Percentiles rank a stretch among this genome's conserved stretches.
phyloP scores from a whole-genome alignment of 805 yeast species.

The Cyberlindnera amylophila region DNA sequence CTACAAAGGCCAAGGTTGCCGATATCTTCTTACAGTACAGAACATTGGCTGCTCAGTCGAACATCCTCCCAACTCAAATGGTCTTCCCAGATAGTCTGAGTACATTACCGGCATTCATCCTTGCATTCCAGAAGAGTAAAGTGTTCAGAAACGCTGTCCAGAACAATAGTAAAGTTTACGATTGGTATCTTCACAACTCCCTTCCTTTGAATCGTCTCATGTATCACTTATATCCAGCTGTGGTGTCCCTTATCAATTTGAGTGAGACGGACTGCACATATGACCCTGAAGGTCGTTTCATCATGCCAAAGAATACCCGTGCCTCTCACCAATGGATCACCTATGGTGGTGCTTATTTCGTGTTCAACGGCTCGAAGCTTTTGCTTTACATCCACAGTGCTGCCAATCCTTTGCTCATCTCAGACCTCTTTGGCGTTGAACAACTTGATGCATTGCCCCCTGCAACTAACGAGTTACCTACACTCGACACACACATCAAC shows the following conservation, averaged over 20 bases:
- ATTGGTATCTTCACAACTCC: conserved; percentile 45
- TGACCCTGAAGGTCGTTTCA: conserved; percentile 40
- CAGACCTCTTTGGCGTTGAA: conserved; percentile 71
- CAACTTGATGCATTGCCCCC: conserved; percentile 27
- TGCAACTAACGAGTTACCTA: conserved; percentile 55
- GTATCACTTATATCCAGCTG: conserved; percentile 73
- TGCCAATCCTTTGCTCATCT: conserved; percentile 60
- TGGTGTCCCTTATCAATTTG: conserved; percentile 68
- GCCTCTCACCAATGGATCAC: conserved; percentile 41
- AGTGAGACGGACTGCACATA: conserved; percentile 52
- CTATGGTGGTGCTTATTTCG: conserved; percentile 72
- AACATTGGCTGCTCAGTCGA: conserved; percentile 38
- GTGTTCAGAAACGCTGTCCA: conserved; percentile 46
- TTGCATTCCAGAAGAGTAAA: conserved; percentile 66
- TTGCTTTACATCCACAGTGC: conserved; percentile 66
- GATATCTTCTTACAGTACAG: conserved; percentile 61
- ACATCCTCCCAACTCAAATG: conserved; percentile 54
- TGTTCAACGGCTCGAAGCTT: conserved; percentile 63
- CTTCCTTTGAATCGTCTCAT: conserved; percentile 55
- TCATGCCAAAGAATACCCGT: conserved; percentile 46
- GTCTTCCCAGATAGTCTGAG: conserved; percentile 79
- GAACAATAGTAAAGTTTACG: conserved; percentile 63
- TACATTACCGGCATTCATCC: conserved; percentile 61
- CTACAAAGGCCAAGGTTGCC: conserved; percentile 49
- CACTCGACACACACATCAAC: conserved; percentile 64